These are phyloP conservation scores for Fusarium sp. DNA, from an alignment of 2,329 filamentous ascomycete species.

Conservation along the genomic window DNA sequence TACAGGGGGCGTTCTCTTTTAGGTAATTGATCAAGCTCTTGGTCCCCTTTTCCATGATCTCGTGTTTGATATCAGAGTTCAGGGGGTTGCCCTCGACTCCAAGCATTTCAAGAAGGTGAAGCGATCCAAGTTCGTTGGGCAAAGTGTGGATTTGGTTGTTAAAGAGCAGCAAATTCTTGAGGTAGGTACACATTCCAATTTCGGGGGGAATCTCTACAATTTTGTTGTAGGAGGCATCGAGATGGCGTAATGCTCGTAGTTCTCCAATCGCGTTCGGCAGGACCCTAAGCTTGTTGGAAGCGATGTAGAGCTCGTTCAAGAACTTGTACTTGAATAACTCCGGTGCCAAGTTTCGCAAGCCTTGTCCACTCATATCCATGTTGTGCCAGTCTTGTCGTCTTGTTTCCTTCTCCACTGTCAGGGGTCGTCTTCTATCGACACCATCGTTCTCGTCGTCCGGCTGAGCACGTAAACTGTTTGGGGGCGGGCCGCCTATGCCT, in stretches of 20 bases:
- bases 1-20: constrained; percentile 86
- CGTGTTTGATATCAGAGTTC: constrained; percentile 78
- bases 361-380: constrained; percentile 95
- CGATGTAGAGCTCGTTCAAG: constrained; percentile 90
- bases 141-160: constrained; percentile 88
- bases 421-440: constrained; percentile 68
- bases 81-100: constrained; percentile 94
- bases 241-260: constrained; percentile 80
- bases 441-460: constrained; percentile 63
- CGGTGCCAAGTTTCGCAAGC: constrained; percentile 81
- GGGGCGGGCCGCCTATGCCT: constrained; percentile 67
- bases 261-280: constrained; percentile 86
- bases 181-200: constrained; percentile 94
- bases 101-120: constrained; percentile 88
- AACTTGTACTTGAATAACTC: constrained; percentile 90
- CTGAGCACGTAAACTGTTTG: constrained; percentile 60
- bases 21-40: constrained; percentile 84
- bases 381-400: constrained; percentile 90
- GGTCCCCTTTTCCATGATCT: constrained; percentile 88
- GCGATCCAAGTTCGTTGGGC: constrained; percentile 86
- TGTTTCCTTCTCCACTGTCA: constrained; percentile 73
- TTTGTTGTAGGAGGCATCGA: constrained; percentile 91
- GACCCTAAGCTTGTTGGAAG: constrained; percentile 86
- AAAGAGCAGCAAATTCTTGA: constrained; percentile 87
- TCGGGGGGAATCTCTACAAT: constrained; percentile 85